These are phyloP conservation scores for Phytophthora uliginosa DNA, from an alignment of 352 stramenopile species.

Conservation along the genomic window DNA sequence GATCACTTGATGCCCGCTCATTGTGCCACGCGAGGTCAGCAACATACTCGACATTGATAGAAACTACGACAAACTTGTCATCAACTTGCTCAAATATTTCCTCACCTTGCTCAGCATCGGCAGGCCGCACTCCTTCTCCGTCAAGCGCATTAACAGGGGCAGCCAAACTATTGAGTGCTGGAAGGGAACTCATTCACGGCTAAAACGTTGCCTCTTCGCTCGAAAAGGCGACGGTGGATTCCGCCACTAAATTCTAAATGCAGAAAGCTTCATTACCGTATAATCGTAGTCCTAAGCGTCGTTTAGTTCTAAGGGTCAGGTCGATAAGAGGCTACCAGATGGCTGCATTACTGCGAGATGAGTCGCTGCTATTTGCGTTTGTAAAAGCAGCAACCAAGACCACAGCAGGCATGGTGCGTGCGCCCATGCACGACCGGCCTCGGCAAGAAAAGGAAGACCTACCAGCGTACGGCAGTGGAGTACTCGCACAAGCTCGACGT, in stretches of 20 bases:
- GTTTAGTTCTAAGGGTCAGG: too few species aligned
- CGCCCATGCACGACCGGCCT: not conserved
- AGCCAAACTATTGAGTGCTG: not conserved
- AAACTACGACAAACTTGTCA: not conserved
- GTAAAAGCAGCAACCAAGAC: too few species aligned
- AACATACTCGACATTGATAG: not conserved
- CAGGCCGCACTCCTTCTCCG: not conserved
- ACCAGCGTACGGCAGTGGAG: not conserved
- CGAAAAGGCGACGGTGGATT: conserved; percentile 25
- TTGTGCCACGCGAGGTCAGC: not conserved
- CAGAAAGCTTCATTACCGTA: conserved; percentile 4
- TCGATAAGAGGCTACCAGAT: too few species aligned
- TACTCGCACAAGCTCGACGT: conserved; percentile 3
- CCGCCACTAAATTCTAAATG: conserved; percentile 22
- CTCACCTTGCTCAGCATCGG: not conserved
- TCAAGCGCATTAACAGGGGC: not conserved
- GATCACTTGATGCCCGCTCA: not conserved
- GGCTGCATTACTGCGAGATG: too few species aligned
- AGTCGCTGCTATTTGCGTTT: too few species aligned
- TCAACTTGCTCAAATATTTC: not conserved
- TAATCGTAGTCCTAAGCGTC: too few species aligned
- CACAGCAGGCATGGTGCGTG: not conserved
- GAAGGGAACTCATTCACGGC: conserved; percentile 18
- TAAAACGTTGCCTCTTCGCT: not conserved
- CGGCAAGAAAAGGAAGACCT: not conserved